These are phyloP conservation scores for Malus hybrid DNA, from an alignment of 331 rosid species.

Conservation along the genomic window DNA sequence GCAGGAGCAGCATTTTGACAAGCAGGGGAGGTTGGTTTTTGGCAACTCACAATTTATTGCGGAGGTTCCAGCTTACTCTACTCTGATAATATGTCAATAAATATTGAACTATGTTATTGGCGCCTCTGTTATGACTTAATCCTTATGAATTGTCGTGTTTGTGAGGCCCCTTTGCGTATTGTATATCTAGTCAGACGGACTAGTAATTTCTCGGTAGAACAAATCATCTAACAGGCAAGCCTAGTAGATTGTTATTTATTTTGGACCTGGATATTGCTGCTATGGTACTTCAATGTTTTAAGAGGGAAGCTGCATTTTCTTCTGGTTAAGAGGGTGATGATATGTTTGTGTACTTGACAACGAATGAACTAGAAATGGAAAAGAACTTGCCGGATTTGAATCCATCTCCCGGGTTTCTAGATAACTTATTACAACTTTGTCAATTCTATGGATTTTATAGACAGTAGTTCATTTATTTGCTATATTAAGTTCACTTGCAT, in stretches of 20 bases:
- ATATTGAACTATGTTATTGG: constrained; percentile 22
- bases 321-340: constrained; percentile 3
- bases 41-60: constrained; percentile 19
- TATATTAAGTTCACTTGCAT: not conserved
- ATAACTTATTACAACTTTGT: not conserved
- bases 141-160: constrained; percentile 15
- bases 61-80: constrained; percentile 24
- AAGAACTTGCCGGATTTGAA: not conserved
- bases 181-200: constrained; percentile 4
- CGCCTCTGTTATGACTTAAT: constrained; percentile 21
- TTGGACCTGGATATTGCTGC: constrained; percentile 9
- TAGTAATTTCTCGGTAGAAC: not conserved
- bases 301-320: not conserved
- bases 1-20: constrained; percentile 5
- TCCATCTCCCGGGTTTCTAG: not conserved
- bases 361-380: not conserved
- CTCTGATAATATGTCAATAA: constrained; percentile 23
- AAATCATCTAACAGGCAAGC: constrained; percentile 15
- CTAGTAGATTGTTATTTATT: constrained; percentile 7
- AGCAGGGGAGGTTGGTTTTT: constrained; percentile 21
- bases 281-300: constrained; percentile 9
- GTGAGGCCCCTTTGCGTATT: constrained; percentile 10
- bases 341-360: constrained; percentile 4
- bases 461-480: not conserved
- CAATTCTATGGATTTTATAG: not conserved